These are phyloP conservation scores for Fraxinus platypoda DNA, from an alignment of 305 asterid species.

Conservation along the genomic window DNA sequence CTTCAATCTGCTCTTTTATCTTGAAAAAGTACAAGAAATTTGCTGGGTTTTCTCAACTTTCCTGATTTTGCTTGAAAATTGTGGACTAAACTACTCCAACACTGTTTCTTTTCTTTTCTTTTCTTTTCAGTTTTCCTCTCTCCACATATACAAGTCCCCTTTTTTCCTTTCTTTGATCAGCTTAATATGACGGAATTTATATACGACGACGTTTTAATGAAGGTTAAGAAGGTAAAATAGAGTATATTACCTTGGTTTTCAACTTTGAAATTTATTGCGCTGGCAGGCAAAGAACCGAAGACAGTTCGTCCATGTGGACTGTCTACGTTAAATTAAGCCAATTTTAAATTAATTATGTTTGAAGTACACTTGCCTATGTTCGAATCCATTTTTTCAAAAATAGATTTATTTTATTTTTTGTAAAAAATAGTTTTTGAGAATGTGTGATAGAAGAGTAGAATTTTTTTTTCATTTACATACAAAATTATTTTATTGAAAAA, in stretches of 20 bases:
- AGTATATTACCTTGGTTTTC: slow-evolving; percentile 25
- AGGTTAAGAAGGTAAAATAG: background rate
- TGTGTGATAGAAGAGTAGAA: too few species aligned
- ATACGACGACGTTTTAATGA: slow-evolving; percentile 31
- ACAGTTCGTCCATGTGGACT: background rate
- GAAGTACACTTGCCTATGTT: too few species aligned
- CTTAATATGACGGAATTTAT: background rate
- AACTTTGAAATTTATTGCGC: slow-evolving; percentile 22
- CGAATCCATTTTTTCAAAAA: too few species aligned
- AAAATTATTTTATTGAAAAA: too few species aligned
- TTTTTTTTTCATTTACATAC: too few species aligned
- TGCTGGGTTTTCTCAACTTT: slow-evolving; percentile 18
- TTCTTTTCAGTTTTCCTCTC: background rate
- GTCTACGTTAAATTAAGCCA: background rate
- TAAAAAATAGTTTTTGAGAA: too few species aligned
- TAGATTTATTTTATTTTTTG: too few species aligned
- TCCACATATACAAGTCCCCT: background rate
- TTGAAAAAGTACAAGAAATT: slow-evolving; percentile 8
- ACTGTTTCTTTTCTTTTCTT: background rate
- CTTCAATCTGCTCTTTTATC: slow-evolving; percentile 5
- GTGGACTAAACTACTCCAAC: slow-evolving; percentile 26
- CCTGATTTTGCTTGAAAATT: slow-evolving; percentile 10
- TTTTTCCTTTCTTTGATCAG: background rate
- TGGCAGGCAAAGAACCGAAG: background rate
- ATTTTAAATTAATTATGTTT: too few species aligned